phyloP scores from a whole-genome alignment of 2,329 filamentous ascomycete genomes.

The Gaeumannomyces sp. region DNA sequence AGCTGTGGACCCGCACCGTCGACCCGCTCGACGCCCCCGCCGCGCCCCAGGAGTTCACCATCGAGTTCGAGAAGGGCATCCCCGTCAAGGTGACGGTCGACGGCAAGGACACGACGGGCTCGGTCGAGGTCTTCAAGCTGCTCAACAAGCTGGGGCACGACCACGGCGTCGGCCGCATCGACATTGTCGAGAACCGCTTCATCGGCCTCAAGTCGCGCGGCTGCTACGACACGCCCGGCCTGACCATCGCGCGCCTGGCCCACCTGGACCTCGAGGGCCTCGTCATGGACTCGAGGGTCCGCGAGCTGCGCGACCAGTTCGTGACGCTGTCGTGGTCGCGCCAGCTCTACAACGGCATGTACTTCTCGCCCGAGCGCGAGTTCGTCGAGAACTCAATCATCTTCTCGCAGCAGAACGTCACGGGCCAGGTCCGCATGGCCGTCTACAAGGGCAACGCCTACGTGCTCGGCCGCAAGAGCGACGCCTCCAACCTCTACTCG shows the following conservation, averaged over 20 bases:
- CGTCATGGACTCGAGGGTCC: slow-evolving; percentile 52
- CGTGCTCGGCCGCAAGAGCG: slow-evolving; percentile 38
- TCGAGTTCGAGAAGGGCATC: slow-evolving; percentile 70
- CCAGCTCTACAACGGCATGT: slow-evolving; percentile 36
- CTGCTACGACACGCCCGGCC: slow-evolving; percentile 66
- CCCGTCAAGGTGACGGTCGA: slow-evolving; percentile 51
- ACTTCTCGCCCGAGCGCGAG: slow-evolving; percentile 48
- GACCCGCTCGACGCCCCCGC: slow-evolving; percentile 66
- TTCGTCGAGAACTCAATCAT: slow-evolving; percentile 50
- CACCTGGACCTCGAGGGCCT: slow-evolving; percentile 41
- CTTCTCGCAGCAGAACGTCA: slow-evolving; percentile 49
- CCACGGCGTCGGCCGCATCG: slow-evolving; percentile 72
- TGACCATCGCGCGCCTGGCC: slow-evolving; percentile 34
- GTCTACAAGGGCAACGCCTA: slow-evolving; percentile 37
- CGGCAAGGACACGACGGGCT: slow-evolving; percentile 58
- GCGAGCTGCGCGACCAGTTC: slow-evolving; percentile 53
- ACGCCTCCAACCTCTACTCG: slow-evolving; percentile 44
- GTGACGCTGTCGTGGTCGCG: slow-evolving; percentile 45
- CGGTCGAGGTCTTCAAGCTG: slow-evolving; percentile 65
- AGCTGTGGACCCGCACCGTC: slow-evolving; percentile 74
- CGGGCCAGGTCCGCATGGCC: slow-evolving; percentile 26
- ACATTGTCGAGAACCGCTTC: slow-evolving; percentile 72
- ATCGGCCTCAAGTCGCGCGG: slow-evolving; percentile 73
- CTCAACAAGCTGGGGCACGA: slow-evolving; percentile 65
- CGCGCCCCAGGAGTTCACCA: slow-evolving; percentile 62